These are phyloP conservation scores for Pyrenophora teres DNA, from an alignment of 2,329 filamentous ascomycete genomes.

Conservation along the genomic window DNA sequence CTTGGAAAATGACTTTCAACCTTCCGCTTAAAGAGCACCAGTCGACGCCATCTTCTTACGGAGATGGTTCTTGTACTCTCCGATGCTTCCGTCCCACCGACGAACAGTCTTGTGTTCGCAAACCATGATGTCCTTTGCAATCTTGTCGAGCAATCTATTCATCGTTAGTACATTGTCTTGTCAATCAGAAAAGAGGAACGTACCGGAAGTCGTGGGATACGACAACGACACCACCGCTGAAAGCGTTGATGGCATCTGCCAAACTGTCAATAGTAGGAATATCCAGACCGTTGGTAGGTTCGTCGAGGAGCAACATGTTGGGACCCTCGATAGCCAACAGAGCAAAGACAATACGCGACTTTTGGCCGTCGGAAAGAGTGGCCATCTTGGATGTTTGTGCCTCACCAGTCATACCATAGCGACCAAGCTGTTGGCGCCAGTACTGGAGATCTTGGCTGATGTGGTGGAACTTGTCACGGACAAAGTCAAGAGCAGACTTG, in stretches of 20 bases:
- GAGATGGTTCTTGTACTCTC: constrained; percentile 96
- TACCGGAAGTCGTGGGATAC: constrained; percentile 99
- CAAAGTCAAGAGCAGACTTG: constrained; percentile 97
- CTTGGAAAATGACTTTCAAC: constrained; percentile 22
- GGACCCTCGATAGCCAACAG: constrained; percentile 91
- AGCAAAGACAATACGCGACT: constrained; percentile 97
- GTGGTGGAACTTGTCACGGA: constrained; percentile 87
- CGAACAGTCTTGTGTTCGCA: constrained; percentile 97
- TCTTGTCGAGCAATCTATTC: constrained; percentile 90
- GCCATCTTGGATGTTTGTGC: constrained; percentile 97
- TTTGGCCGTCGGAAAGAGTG: constrained; percentile 95
- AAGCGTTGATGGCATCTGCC: constrained; percentile 96
- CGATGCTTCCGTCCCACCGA: constrained; percentile 86
- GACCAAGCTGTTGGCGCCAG: constrained; percentile 96
- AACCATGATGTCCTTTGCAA: constrained; percentile 98
- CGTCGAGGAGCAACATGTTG: constrained; percentile 97
- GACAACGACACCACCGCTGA: constrained; percentile 93
- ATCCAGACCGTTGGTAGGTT: constrained; percentile 99
- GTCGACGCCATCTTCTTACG: constrained; percentile 97
- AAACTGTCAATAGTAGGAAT: constrained; percentile 98
- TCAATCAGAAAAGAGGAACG: constrained; percentile 37
- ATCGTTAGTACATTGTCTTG: constrained; percentile 41
- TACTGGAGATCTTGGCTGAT: constrained; percentile 98
- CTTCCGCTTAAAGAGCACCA: constrained; percentile 73
- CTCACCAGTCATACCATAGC: constrained; percentile 91